Percentiles rank a stretch among this genome's conserved stretches.
These are phyloP conservation scores for Vanilla planifolia DNA, from an alignment of 106 monocot genomes.

Conservation along the genomic window DNA sequence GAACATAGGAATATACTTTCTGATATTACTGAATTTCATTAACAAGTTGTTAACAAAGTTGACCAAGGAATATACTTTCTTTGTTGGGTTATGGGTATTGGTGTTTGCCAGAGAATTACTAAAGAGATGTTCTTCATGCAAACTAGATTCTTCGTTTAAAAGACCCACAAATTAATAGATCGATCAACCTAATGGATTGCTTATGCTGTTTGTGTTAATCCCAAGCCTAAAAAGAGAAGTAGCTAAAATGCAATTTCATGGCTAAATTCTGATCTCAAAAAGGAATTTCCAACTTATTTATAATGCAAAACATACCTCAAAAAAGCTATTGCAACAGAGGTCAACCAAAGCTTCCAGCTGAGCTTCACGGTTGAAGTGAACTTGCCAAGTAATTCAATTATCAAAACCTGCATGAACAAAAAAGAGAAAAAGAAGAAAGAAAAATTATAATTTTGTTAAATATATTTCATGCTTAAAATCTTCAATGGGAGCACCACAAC, in stretches of 20 bases:
- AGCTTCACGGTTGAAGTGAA: constrained; percentile 52
- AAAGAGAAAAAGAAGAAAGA: neutral
- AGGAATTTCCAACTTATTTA: neutral
- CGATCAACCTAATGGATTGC: too few species aligned
- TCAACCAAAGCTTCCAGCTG: constrained; percentile 56
- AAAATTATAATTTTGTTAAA: neutral
- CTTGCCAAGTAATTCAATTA: constrained; percentile 60
- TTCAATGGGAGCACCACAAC: too few species aligned
- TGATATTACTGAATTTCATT: neutral
- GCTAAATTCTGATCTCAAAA: too few species aligned
- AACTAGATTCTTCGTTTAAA: neutral
- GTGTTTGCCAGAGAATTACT: neutral
- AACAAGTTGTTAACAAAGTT: neutral
- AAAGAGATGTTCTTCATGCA: neutral
- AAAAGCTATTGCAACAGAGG: constrained; percentile 40
- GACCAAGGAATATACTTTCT: too few species aligned
- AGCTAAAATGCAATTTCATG: too few species aligned
- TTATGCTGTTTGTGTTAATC: too few species aligned
- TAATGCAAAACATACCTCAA: constrained; percentile 29
- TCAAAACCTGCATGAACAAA: constrained; percentile 29
- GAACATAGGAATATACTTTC: neutral
- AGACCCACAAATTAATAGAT: too few species aligned
- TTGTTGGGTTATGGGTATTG: neutral
- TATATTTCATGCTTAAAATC: too few species aligned
- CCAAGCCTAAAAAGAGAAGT: too few species aligned